Percentiles rank a stretch among this genome's conserved stretches.
These are phyloP conservation scores for Musa balbisiana DNA, from an alignment of 202 grass and related monocot genomes.

Conservation along the genomic window DNA sequence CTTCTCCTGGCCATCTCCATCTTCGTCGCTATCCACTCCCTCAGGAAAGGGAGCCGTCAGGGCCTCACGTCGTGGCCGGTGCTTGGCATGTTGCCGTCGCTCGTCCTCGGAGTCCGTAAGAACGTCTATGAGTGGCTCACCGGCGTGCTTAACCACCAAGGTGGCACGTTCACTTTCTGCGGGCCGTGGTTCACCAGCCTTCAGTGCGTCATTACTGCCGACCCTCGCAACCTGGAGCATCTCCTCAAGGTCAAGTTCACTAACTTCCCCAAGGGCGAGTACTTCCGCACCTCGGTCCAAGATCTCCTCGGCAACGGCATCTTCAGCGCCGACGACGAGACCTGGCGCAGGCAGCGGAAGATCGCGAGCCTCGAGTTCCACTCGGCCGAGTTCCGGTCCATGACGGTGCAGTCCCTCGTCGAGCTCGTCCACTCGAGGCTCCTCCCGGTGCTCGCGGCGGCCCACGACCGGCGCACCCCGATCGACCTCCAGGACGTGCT, in stretches of 20 bases:
- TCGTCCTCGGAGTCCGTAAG: neutral
- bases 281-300: neutral
- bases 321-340: slow-evolving; percentile 2
- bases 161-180: neutral
- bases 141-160: neutral
- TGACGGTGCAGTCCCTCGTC: neutral
- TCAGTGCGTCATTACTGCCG: slow-evolving; percentile 1
- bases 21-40: neutral
- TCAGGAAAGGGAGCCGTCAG: neutral
- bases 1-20: neutral
- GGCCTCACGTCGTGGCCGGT: neutral
- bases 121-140: slow-evolving; percentile 1
- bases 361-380: slow-evolving; percentile 9
- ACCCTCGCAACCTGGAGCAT: slow-evolving; percentile 9
- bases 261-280: neutral
- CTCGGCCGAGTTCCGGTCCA: slow-evolving; percentile 6
- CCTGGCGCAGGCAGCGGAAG: slow-evolving; percentile 3
- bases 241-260: slow-evolving; percentile 6
- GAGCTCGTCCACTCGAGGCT: slow-evolving; percentile 7
- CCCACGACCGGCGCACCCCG: neutral
- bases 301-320: slow-evolving; percentile 7
- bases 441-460: neutral
- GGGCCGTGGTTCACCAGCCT: slow-evolving; percentile 5
- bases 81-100: slow-evolving; percentile 6
- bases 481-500: slow-evolving; percentile 1